Conservation (phyloP, 2,329 filamentous ascomycete species). For the Tolypocladium ophioglossoides region DNA sequence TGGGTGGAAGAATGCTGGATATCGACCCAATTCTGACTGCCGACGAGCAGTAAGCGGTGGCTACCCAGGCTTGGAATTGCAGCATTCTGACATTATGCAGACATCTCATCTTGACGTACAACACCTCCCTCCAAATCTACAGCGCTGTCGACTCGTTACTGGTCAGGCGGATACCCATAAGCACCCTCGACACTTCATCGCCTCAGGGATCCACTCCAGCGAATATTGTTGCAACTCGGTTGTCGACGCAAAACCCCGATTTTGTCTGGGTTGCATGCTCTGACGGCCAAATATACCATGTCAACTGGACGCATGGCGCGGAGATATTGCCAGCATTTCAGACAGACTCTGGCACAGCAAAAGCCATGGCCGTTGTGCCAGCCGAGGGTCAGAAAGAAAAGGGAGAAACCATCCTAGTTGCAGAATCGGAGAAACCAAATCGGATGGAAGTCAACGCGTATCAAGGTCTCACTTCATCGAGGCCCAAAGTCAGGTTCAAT, state of each 20-base stretch:
- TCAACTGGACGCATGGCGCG: conserved; percentile 45
- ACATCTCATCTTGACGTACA: conserved; percentile 64
- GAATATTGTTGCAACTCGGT: conserved; percentile 30
- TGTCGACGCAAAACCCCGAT: conserved; percentile 28
- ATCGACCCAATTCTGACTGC: conserved; percentile 52
- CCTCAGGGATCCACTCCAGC: conserved; percentile 13
- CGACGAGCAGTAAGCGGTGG: conserved; percentile 46
- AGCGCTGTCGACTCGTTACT: conserved; percentile 73
- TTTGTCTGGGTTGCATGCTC: conserved; percentile 51
- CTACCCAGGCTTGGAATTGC: neutral
- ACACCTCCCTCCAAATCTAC: conserved; percentile 69
- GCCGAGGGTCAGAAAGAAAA: conserved; percentile 20
- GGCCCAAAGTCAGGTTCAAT: conserved; percentile 17
- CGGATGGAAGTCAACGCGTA: conserved; percentile 35
- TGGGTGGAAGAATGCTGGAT: conserved; percentile 55
- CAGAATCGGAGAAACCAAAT: conserved; percentile 28
- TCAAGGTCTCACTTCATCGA: conserved; percentile 13
- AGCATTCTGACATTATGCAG: conserved; percentile 28
- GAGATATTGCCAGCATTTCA: conserved; percentile 31
- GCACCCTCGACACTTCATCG: conserved; percentile 14
- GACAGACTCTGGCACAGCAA: conserved; percentile 30
- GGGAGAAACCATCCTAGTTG: conserved; percentile 36
- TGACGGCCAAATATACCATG: conserved; percentile 43
- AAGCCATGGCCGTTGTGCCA: conserved; percentile 32
- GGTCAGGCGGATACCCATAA: conserved; percentile 56